These are phyloP conservation scores for Amniculicola lignicola DNA, from an alignment of 495 filamentous ascomycete genomes.

Conservation along the genomic window DNA sequence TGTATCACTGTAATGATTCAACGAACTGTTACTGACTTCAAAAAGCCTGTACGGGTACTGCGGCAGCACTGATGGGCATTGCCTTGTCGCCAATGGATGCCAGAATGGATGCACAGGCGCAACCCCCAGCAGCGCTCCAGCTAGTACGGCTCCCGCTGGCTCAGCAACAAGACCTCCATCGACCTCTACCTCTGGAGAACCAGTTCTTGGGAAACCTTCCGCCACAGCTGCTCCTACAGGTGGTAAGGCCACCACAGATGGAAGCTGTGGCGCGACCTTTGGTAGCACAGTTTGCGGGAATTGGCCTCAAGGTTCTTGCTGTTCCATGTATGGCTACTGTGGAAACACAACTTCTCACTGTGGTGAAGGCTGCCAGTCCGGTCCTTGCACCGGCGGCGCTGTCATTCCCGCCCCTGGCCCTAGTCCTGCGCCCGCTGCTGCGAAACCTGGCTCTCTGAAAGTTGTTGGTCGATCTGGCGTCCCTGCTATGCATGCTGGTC, in stretches of 20 bases:
- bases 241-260: constrained; percentile 39
- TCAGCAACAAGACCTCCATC: constrained; percentile 27
- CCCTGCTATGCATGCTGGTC: constrained; percentile 61
- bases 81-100: constrained; percentile 36
- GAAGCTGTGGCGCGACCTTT: constrained; percentile 50
- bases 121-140: not conserved
- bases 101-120: constrained; percentile 40
- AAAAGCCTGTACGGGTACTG: constrained; percentile 30
- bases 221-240: constrained; percentile 25
- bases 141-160: constrained; percentile 1
- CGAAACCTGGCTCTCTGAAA: constrained; percentile 48
- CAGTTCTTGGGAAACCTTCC: constrained; percentile 39
- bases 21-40: not conserved
- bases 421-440: constrained; percentile 36
- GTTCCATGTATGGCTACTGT: constrained; percentile 51
- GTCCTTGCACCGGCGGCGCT: constrained; percentile 39
- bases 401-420: constrained; percentile 35
- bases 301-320: constrained; percentile 51
- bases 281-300: constrained; percentile 49
- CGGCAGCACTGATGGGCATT: constrained; percentile 38
- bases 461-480: constrained; percentile 57
- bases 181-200: constrained; percentile 39
- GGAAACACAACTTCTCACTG: constrained; percentile 45
- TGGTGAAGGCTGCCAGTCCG: constrained; percentile 48
- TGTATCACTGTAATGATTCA: no score